Evolutionary conservation across 805 yeast genomes (phyloP), one percentile per base, ranked within the genome.

Genomic region (Scheffersomyces spartinae): DNA sequence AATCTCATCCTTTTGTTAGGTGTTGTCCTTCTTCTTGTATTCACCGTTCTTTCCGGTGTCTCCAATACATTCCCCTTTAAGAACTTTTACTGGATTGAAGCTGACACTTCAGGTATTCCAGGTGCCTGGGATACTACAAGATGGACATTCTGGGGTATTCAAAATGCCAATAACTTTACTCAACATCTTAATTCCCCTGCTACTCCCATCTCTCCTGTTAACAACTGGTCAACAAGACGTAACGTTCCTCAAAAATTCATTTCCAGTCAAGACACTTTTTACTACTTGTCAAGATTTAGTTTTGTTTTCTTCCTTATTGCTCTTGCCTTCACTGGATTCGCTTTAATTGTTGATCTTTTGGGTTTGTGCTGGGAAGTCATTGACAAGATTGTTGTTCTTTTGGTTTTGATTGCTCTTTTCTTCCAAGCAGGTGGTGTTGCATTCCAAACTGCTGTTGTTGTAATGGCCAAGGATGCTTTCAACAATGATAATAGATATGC

Each of bases 61-160:
- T 50, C 64, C 9, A 42, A 52, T 20, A 62, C 71, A 21, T 67
- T 51, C 58, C 84, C 86, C 15, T 47, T 83, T 41, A 66, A 69
- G 42, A 53, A 63, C 31, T 79, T 83, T 52, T 85, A 78, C 56
- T 84, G 91, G 86, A 45, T 86, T 21, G 61, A 72, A 43, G 94
- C 84, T 15, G 76, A 74, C 41, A 84, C 95, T 25, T 44, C 68
- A 4, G 53, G 47, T 20, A 68, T 76, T 30, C 28, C 62, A 36
- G 47, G 59, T 22, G 77, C 79, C 6, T 55, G 64, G 15, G 48
- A 47, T 18, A 45, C 51, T 9, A 60, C 83, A 3, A 72, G 86
- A 40, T 86, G 95, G 95, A 79, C 86, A 7, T 70, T 71, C 51
- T 86, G 88, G 68, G 74, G 77, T 34, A 61, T 77, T 23, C 74